Evolutionary conservation across 2,329 filamentous ascomycete genomes (phyloP), one percentile per base, ranked within the genome.

Genomic region (Fusarium fracticaudum): DNA sequence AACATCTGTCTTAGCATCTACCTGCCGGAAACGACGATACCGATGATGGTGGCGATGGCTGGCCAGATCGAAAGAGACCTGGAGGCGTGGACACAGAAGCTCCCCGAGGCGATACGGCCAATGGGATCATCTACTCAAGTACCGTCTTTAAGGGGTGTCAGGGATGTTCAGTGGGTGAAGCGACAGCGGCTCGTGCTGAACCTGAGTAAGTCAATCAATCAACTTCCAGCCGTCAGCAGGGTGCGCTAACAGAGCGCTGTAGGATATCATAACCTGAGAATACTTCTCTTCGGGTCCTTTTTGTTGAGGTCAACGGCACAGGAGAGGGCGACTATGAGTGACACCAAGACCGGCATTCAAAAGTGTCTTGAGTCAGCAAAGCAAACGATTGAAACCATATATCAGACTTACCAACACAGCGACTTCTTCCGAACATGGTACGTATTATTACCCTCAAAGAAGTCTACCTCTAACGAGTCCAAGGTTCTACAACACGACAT

Each of bases 401-500:
- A 57, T 26, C 53, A 57, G 8, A 57, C 53, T 2, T 57, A 57
- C 8, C 53, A 57, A 0, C 53, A 57, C 17, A 57, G 53, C 1
- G 53, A 57, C 24, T 57, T 57, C 37, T 57, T 57, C 35, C 53
- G 53, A 5, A 57, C 53, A 43, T 57, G 53, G 53, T 43, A n/a
- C 7, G 37, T 48, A 47, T 15, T 1, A 29, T 2, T 22, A 6
- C 13, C 0, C 20, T 8, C 13, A 15, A 5, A 15, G 13, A 6
- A 15, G 26, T 0, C 45, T 0, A 15, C 18, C 9, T 10, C 24
- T 47, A 11, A 47, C 45, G 8, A 11, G 6, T 11, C 0, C 0
- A 29, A 47, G 53, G 53, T 55, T 57, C 20, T 57, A 57, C 22
- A 57, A 57, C 17, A 57, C 53, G 1, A 57, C 53, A 2, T 57